These are phyloP conservation scores for Kitagawia praeruptora DNA, from an alignment of 129 eudicot genomes.

Conservation along the genomic window DNA sequence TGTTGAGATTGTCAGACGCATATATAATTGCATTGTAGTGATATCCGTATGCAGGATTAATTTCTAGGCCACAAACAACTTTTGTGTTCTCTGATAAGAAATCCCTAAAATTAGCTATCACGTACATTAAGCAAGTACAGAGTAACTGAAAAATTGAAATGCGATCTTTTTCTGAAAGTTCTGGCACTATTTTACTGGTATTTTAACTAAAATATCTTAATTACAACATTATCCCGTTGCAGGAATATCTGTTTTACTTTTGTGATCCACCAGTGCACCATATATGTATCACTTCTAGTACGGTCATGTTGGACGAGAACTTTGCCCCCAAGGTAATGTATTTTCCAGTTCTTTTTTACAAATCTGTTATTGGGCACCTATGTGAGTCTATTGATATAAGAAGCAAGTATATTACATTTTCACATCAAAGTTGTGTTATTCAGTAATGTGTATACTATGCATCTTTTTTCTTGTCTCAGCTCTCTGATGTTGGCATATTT, in stretches of 20 bases:
- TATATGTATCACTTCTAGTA: slow-evolving; percentile 72
- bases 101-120: neutral
- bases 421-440: neutral
- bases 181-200: neutral
- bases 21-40: neutral
- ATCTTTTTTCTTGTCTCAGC: slow-evolving; percentile 31
- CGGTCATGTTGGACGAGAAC: slow-evolving; percentile 77
- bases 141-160: neutral
- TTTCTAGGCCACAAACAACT: neutral
- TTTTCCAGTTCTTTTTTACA: neutral
- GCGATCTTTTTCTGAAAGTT: neutral
- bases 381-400: neutral
- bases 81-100: neutral
- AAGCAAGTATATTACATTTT: neutral
- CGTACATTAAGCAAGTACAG: neutral
- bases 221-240: slow-evolving; percentile 8
- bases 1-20: neutral
- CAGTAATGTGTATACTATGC: neutral
- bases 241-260: slow-evolving; percentile 82
- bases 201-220: neutral
- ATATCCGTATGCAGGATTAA: neutral
- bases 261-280: slow-evolving; percentile 79
- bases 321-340: slow-evolving; percentile 59
- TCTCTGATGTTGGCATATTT: slow-evolving; percentile 60
- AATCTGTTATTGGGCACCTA: neutral